A percentile compares a stretch with the other conserved stretches of the same genome.
Conservation (phyloP, 140 eudicot genomes). For the Stevia rebaudiana region DNA sequence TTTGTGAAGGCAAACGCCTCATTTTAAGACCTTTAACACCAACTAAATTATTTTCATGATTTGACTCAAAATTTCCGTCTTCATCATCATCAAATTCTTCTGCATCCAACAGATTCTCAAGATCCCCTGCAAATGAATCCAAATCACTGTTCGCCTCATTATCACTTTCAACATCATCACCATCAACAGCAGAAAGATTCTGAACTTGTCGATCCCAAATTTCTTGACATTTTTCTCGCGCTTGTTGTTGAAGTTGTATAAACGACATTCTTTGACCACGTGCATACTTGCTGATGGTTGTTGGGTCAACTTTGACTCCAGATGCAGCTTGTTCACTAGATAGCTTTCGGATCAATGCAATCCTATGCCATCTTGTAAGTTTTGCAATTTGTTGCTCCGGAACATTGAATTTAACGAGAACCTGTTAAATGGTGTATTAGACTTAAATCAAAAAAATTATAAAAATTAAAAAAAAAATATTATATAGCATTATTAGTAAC, state of each 20-base stretch:
- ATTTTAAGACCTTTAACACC: slow-evolving; percentile 89
- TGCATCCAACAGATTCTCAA: slow-evolving; percentile 90
- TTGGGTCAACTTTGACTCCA: slow-evolving; percentile 82
- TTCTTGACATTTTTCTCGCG: slow-evolving; percentile 96
- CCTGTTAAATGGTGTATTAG: slow-evolving; percentile 35
- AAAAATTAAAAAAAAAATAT: too few species aligned
- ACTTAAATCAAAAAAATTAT: too few species aligned
- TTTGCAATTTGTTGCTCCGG: slow-evolving; percentile 88
- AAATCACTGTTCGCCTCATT: slow-evolving; percentile 84
- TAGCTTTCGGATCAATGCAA: slow-evolving; percentile 92
- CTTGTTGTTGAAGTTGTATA: slow-evolving; percentile 94
- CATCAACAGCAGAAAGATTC: slow-evolving; percentile 70
- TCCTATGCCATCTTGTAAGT: slow-evolving; percentile 91
- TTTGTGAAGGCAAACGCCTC: slow-evolving; percentile 81
- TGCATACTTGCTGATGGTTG: slow-evolving; percentile 87
- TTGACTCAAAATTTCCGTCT: slow-evolving; percentile 54
- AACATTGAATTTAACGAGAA: slow-evolving; percentile 82
- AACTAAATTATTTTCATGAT: slow-evolving; percentile 41
- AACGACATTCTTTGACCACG: slow-evolving; percentile 98
- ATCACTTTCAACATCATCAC: slow-evolving; percentile 86
- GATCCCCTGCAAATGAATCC: slow-evolving; percentile 96
- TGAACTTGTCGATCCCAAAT: slow-evolving; percentile 94
- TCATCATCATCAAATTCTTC: slow-evolving; percentile 84
- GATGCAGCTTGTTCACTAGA: slow-evolving; percentile 99
- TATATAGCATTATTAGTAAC: too few species aligned